Evolutionary conservation across 345 rosid genomes (phyloP), one percentile per base, ranked within the genome.

Genomic region (Cardiospermum halicacabum): DNA sequence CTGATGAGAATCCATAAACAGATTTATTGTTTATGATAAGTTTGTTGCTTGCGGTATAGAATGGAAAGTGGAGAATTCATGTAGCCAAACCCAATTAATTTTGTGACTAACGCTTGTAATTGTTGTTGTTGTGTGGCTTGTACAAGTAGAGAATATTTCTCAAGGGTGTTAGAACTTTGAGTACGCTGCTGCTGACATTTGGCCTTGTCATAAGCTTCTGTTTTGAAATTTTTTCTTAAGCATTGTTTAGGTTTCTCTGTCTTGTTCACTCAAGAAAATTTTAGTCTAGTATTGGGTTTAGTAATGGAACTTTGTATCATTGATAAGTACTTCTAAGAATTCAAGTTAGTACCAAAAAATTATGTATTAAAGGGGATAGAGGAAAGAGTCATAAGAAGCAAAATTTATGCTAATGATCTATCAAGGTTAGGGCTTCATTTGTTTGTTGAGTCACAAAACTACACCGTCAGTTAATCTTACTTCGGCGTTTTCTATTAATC

Each of bases 31-130:
- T 53, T 45, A 18, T 37, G 21, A 22, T 24, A 31, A 53, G 18
- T 47, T 60, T 28, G 37, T 45, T 55, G 19, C 27, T 43, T 21
- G 39, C 11, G 37, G 40, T 43, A 22, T 15, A 42, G 31, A 48
- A 51, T 58, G 67, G 54, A 62, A 37, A 53, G 57, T 30, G 21
- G 43, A 48, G n/a, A n/a, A n/a, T n/a, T n/a, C n/a, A n/a, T n/a
- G n/a, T n/a, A n/a, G n/a, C n/a, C n/a, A n/a, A n/a, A n/a, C n/a
- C n/a, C n/a, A n/a, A n/a, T n/a, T n/a, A n/a, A n/a, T n/a, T n/a
- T n/a, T n/a, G n/a, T n/a, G n/a, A n/a, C n/a, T n/a, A n/a, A n/a
- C n/a, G n/a, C n/a, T n/a, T n/a, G n/a, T n/a, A n/a, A n/a, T n/a
- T n/a, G n/a, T n/a, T n/a, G n/a, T n/a, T n/a, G n/a, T n/a, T n/a